A percentile compares a stretch with the other conserved stretches of the same genome.
Evolutionary conservation across 306 rosid genomes (phyloP).

Genomic region (Vigna trinervia): DNA sequence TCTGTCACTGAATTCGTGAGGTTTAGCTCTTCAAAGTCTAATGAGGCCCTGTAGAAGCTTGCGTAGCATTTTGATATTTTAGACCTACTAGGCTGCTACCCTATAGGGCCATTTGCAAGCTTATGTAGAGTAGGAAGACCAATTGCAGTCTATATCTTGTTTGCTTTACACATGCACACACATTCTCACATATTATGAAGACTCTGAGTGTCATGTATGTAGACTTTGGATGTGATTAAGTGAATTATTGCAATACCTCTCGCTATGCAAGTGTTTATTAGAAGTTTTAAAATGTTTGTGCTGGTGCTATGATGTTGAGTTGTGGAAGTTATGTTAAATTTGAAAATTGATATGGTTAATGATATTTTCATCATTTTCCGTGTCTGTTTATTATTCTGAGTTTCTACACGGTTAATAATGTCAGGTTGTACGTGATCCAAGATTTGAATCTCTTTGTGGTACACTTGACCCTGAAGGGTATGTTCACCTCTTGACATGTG

Average conservation of each 20-base stretch:
- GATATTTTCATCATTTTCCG: slow-evolving; percentile 11
- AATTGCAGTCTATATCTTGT: slow-evolving; percentile 6
- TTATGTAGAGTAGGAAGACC: slow-evolving; percentile 6
- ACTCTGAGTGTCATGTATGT: slow-evolving; percentile 27
- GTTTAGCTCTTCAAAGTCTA: slow-evolving; percentile 20
- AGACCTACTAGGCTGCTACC: not conserved
- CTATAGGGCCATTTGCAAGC: slow-evolving; percentile 4
- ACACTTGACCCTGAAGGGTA: slow-evolving; percentile 65
- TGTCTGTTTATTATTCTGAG: slow-evolving; percentile 26
- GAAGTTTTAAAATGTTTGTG: slow-evolving; percentile 30
- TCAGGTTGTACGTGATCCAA: slow-evolving; percentile 79
- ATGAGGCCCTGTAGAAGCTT: not conserved
- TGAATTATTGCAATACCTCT: not conserved
- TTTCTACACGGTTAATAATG: slow-evolving; percentile 30
- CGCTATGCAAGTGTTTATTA: slow-evolving; percentile 4
- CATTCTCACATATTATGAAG: slow-evolving; percentile 40
- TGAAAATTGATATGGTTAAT: slow-evolving; percentile 3
- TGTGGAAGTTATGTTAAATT: slow-evolving; percentile 17
- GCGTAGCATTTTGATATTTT: slow-evolving; percentile 7
- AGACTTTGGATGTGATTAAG: slow-evolving; percentile 1
- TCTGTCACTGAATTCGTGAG: too few relatives aligned
- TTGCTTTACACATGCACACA: slow-evolving; percentile 1
- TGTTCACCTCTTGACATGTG: slow-evolving; percentile 30
- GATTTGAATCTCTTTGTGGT: slow-evolving; percentile 84
- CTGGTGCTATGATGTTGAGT: slow-evolving; percentile 25